These are phyloP conservation scores for Plasmodium blacklocki DNA, from an alignment of 169 alveolate genomes.

Conservation along the genomic window DNA sequence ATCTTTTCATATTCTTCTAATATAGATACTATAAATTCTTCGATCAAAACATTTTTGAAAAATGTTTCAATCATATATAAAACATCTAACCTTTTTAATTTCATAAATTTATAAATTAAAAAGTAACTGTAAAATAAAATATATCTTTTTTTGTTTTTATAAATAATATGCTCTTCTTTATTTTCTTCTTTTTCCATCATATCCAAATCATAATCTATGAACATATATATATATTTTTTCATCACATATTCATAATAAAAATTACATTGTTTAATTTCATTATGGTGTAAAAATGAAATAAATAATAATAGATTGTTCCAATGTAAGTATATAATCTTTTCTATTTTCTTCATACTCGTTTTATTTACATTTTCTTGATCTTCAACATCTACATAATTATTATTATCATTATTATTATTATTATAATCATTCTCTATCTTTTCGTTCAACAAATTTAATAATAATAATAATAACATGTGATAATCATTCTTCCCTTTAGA, in stretches of 20 bases:
- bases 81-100: slow-evolving; percentile 32
- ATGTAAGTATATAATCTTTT: slow-evolving; percentile 13
- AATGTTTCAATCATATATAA: slow-evolving; percentile 29
- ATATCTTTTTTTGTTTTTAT: slow-evolving; percentile 1
- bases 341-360: slow-evolving; percentile 1
- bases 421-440: background rate
- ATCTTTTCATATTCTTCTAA: slow-evolving; percentile 33
- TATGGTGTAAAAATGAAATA: slow-evolving; percentile 3
- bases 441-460: slow-evolving; percentile 34
- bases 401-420: too few species aligned
- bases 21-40: slow-evolving; percentile 13
- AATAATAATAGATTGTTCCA: background rate
- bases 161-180: too few species aligned
- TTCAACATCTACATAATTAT: too few species aligned
- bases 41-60: slow-evolving; percentile 54
- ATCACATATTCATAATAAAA: slow-evolving; percentile 39
- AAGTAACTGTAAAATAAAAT: slow-evolving; percentile 31
- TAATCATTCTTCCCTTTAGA: slow-evolving; percentile 6
- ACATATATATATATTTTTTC: slow-evolving; percentile 41
- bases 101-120: slow-evolving; percentile 53
- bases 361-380: too few species aligned
- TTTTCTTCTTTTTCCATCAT: background rate
- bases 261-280: background rate
- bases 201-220: slow-evolving; percentile 8
- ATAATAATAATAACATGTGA: slow-evolving; percentile 15